phyloP scores from a whole-genome alignment of 805 yeast species.

The Barnettozyma siamensis region DNA sequence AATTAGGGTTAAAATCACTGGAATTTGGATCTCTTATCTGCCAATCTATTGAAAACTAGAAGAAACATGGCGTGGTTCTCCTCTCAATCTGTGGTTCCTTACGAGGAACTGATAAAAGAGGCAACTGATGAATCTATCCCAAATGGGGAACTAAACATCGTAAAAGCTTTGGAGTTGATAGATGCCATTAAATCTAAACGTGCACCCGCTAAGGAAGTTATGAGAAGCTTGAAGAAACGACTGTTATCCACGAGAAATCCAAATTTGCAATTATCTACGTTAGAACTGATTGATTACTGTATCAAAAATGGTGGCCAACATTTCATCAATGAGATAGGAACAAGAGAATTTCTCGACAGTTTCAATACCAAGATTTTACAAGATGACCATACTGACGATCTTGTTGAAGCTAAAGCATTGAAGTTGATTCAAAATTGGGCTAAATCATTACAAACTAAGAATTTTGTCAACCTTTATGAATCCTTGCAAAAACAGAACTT shows the following conservation, averaged over 20 bases:
- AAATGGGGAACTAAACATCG: constrained; percentile 78
- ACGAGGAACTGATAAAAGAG: constrained; percentile 56
- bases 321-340: constrained; percentile 70
- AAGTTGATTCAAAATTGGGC: constrained; percentile 75
- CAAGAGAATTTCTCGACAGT: constrained; percentile 83
- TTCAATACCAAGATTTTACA: constrained; percentile 41
- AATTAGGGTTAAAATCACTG: too few species aligned
- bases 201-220: constrained; percentile 72
- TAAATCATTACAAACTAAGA: constrained; percentile 54
- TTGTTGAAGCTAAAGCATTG: constrained; percentile 56
- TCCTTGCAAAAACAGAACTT: constrained; percentile 58
- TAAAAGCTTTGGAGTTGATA: constrained; percentile 74
- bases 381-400: constrained; percentile 36
- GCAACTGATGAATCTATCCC: constrained; percentile 92
- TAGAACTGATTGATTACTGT: constrained; percentile 78
- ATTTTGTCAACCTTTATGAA: constrained; percentile 57
- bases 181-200: constrained; percentile 81
- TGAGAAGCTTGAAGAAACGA: constrained; percentile 77
- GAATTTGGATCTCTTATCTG: too few species aligned
- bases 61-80: constrained; percentile 27
- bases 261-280: constrained; percentile 66
- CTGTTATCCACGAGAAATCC: constrained; percentile 65
- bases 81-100: constrained; percentile 7
- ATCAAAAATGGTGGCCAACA: constrained; percentile 91
- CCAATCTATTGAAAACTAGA: too few species aligned